Conservation (phyloP, 768 basidiomycete species). For the Dacryopinax primogenitus region DNA sequence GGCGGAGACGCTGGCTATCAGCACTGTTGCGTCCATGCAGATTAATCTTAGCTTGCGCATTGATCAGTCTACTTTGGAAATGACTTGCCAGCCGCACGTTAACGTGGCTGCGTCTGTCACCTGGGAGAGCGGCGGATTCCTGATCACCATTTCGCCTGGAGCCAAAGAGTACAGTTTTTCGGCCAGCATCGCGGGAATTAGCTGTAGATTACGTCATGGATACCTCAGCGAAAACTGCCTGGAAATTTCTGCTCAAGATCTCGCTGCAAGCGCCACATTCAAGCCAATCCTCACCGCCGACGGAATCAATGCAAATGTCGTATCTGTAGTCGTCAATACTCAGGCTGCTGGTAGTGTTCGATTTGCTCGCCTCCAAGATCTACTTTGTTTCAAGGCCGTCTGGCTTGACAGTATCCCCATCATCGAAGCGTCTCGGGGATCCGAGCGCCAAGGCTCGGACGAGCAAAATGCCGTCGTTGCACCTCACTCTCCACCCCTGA, state of each 20-base stretch:
- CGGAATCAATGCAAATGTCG: slow-evolving; percentile 34
- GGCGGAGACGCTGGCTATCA: slow-evolving; percentile 14
- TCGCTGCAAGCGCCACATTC: slow-evolving; percentile 64
- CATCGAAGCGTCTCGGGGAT: slow-evolving; percentile 35
- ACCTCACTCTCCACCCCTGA: slow-evolving; percentile 32
- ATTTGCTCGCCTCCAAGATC: slow-evolving; percentile 79
- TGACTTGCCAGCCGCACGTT: slow-evolving; percentile 83
- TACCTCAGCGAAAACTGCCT: slow-evolving; percentile 33
- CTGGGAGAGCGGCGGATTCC: slow-evolving; percentile 91
- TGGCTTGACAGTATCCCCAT: slow-evolving; percentile 82
- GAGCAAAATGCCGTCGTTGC: slow-evolving; percentile 27
- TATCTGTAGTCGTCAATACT: slow-evolving; percentile 74
- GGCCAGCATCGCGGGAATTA: slow-evolving; percentile 69
- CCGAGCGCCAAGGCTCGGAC: slow-evolving; percentile 18
- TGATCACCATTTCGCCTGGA: slow-evolving; percentile 63
- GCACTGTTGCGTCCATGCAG: slow-evolving; percentile 40
- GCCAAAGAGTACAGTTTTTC: slow-evolving; percentile 60
- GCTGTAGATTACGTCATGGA: slow-evolving; percentile 60
- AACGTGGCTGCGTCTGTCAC: slow-evolving; percentile 79
- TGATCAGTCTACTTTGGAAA: slow-evolving; percentile 70
- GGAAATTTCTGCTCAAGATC: slow-evolving; percentile 53
- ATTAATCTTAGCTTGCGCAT: slow-evolving; percentile 83
- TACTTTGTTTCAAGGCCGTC: slow-evolving; percentile 88
- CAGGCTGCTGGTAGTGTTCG: slow-evolving; percentile 66
- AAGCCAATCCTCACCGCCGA: slow-evolving; percentile 35